phyloP scores from a whole-genome alignment of 768 basidiomycete genomes.

The Pleurotus tuber-regium region DNA sequence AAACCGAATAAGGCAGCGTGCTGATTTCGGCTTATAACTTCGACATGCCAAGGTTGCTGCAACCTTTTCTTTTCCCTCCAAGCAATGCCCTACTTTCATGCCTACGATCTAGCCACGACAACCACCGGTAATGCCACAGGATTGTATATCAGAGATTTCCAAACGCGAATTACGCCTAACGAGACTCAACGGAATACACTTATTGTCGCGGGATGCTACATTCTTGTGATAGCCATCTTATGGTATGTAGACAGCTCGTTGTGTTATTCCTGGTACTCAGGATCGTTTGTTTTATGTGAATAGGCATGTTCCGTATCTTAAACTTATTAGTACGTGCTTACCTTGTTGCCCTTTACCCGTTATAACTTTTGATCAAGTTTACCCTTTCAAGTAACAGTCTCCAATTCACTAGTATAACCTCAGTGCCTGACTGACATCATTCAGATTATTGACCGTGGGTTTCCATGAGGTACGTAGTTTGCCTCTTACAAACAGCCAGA shows the following conservation, averaged over 20 bases:
- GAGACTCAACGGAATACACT: constrained; percentile 72
- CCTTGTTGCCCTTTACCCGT: background rate
- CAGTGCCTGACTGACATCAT: constrained; percentile 5
- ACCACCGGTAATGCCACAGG: constrained; percentile 14
- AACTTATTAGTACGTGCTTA: constrained; percentile 61
- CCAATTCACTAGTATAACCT: background rate
- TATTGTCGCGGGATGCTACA: constrained; percentile 76
- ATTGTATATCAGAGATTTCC: constrained; percentile 36
- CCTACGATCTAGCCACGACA: constrained; percentile 11
- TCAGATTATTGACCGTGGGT: constrained; percentile 78
- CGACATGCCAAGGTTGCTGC: background rate
- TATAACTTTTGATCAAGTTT: constrained; percentile 49
- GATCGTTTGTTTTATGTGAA: background rate
- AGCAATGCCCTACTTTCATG: constrained; percentile 21
- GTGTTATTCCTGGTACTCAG: background rate
- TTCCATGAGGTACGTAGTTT: constrained; percentile 70
- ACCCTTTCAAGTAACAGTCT: constrained; percentile 83
- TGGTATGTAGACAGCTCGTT: constrained; percentile 49
- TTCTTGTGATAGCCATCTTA: constrained; percentile 73
- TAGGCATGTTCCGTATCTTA: constrained; percentile 79
- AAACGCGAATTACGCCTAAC: constrained; percentile 56
- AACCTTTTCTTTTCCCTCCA: background rate
- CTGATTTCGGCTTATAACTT: constrained; percentile 2
- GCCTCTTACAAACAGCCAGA: constrained; percentile 2
- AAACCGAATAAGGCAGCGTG: constrained; percentile 2